Base-by-base conservation (phyloP, 2,329 filamentous ascomycete genomes). In the Epichloe elymi region DNA sequence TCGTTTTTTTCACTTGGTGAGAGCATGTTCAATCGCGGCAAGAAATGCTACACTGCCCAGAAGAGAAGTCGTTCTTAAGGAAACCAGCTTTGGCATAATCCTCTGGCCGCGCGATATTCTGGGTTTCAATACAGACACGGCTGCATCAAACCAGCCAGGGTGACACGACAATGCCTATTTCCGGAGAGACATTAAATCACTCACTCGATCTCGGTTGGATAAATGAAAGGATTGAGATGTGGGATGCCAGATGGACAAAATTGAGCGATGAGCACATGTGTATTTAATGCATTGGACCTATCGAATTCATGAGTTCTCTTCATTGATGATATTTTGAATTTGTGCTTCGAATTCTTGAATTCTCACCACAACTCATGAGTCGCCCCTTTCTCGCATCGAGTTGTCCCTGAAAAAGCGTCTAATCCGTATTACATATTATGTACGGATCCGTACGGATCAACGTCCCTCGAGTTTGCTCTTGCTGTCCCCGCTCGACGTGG, bases 401-500 rank as follows among this genome's bases (percentile, higher is more conserved):
- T 23, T 23, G 23, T 23, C 23, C 23, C 23, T 23, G 23, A 23
- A 23, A 23, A 23, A 23, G 23, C 11, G 35, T 36, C 35, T 12
- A 15, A 23, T 23, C 5, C 14, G 38, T 19, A n/a, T n/a, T n/a
- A n/a, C n/a, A n/a, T n/a, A n/a, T n/a, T n/a, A n/a, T n/a, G n/a
- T n/a, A n/a, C n/a, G n/a, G n/a, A n/a, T n/a, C n/a, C n/a, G n/a
- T n/a, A n/a, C n/a, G n/a, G n/a, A n/a, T n/a, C n/a, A n/a, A 23
- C 17, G 39, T 40, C 8, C n/a, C 35, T 3, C 36, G 7, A 37
- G 36, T 2, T 37, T 35, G 26, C 30, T 35, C 30, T 36, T 12
- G 10, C 20, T 35, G 41, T 43, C 48, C 23, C 48, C 48, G 48
- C 48, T 23, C 7, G 26, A 7, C 52, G 52, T 51, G 49, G 40